Evolutionary conservation across 495 filamentous ascomycete genomes (phyloP), one percentile per base, ranked within the genome.

Genomic region (Xylaria flabelliformis): DNA sequence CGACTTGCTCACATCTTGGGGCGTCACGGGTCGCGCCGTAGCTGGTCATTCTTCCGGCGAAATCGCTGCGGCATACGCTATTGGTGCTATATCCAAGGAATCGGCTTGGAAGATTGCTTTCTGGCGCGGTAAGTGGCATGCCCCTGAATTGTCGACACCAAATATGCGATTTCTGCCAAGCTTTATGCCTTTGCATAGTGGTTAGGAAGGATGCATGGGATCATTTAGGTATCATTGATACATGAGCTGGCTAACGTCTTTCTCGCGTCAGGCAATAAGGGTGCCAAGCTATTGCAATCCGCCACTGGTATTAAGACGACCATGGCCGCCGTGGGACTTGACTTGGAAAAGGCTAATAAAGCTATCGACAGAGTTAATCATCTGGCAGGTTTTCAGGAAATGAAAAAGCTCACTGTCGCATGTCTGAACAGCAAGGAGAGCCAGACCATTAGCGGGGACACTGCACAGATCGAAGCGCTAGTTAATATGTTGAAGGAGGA

Each of bases 1-100:
- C 0, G 80, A 83, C 8, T 72, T 90, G 0, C 76, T 90, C 1
- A 50, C 63, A 4, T 78, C 75, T 7, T 87, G 82, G 82, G 80
- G 80, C 36, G 78, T 90, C 8, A 51, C 61, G 1, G 84, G 85
- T 0, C 64, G 64, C 10, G 76, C 77, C 8, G 79, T 78, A 1
- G 74, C 76, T 10, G 82, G 83, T 5, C 83, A 85, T 48, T 82
- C 81, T 2, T 79, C 76, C 4, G 82, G 83, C 2, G 82, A 85
- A 42, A 80, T 84, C n/a, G 83, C 79, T 1, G 83, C 82, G 0
- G 81, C 82, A 0, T 80, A 81, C 70, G 75, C 80, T 8, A 71
- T 72, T 4, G 81, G 81, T 0, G 42, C 32, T 1, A 24, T 82
- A 12, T 48, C 64, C 0, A 42, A 63, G 1, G 59, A 59, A 12